Conservation (phyloP, 2,329 filamentous ascomycete species). For the Penicillium palitans region DNA sequence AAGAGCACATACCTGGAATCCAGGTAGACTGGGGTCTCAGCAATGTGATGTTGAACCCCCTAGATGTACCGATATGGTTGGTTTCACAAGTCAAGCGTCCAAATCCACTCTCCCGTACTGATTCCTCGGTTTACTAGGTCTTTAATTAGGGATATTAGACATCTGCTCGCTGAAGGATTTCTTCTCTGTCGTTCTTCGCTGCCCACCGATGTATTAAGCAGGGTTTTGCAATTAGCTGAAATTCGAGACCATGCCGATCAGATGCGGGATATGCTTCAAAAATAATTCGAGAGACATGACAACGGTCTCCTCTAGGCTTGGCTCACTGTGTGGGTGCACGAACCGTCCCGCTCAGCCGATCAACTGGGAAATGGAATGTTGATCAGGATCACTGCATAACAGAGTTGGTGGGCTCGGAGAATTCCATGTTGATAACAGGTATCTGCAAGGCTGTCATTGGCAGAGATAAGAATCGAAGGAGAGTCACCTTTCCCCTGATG, state of each 20-base stretch:
- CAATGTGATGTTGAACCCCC: conserved; percentile 18
- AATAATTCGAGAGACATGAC: neutral
- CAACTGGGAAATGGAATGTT: conserved; percentile 19
- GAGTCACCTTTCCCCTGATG: neutral
- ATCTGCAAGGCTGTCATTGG: conserved; percentile 8
- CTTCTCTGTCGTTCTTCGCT: neutral
- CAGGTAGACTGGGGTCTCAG: conserved; percentile 7
- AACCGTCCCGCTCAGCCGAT: neutral
- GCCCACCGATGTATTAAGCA: neutral
- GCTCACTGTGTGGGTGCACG: neutral
- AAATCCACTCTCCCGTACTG: neutral
- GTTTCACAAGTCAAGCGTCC: neutral
- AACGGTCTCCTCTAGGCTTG: neutral
- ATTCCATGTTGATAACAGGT: conserved; percentile 4
- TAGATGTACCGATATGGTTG: conserved; percentile 10
- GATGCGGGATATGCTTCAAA: neutral
- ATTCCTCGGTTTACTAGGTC: neutral
- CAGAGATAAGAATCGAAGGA: neutral
- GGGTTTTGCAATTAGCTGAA: too few species aligned
- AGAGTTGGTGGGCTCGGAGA: neutral
- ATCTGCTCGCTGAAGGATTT: neutral
- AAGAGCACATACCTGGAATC: conserved; percentile 16
- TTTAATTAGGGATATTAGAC: neutral
- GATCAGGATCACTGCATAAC: conserved; percentile 10
- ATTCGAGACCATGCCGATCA: neutral